Percentiles rank a stretch among this genome's conserved stretches.
Evolutionary conservation across 202 grass and related monocot species (phyloP).

Genomic region (Sporobolus alterniflorus): DNA sequence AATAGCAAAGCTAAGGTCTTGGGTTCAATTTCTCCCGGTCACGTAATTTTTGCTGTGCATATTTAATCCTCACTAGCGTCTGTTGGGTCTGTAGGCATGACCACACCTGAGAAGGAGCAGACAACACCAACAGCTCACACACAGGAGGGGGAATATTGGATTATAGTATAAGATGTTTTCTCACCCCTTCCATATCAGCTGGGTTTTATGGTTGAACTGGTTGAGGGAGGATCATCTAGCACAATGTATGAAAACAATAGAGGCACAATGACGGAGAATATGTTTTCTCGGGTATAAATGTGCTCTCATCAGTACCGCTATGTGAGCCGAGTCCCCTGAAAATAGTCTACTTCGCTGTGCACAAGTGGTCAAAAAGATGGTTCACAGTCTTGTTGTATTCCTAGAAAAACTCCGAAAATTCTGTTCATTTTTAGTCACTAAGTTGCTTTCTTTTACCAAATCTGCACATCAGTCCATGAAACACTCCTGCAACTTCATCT

Average conservation of each 20-base stretch:
- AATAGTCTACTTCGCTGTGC: slow-evolving; percentile 7
- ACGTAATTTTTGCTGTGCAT: too few relatives aligned
- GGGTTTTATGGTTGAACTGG: too few relatives aligned
- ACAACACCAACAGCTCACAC: too few relatives aligned
- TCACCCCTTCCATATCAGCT: too few relatives aligned
- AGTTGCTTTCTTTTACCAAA: slow-evolving; percentile 50
- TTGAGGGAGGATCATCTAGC: too few relatives aligned
- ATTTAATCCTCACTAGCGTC: too few relatives aligned
- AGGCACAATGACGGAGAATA: background rate
- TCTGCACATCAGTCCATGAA: slow-evolving; percentile 36
- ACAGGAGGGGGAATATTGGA: too few relatives aligned
- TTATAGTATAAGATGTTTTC: too few relatives aligned
- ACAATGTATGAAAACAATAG: slow-evolving; percentile 8
- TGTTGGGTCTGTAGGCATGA: too few relatives aligned
- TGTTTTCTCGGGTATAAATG: slow-evolving; percentile 29
- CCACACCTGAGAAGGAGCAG: too few relatives aligned
- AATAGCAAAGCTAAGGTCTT: too few relatives aligned
- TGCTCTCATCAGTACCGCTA: background rate
- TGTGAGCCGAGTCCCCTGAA: background rate
- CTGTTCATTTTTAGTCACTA: slow-evolving; percentile 24
- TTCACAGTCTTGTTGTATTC: slow-evolving; percentile 3
- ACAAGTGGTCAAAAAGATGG: slow-evolving; percentile 32
- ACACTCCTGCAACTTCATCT: slow-evolving; percentile 49
- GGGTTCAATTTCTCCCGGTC: too few relatives aligned
- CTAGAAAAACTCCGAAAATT: slow-evolving; percentile 31